phyloP scores from a whole-genome alignment of 352 stramenopile genomes.

The Phytophthora quininea region DNA sequence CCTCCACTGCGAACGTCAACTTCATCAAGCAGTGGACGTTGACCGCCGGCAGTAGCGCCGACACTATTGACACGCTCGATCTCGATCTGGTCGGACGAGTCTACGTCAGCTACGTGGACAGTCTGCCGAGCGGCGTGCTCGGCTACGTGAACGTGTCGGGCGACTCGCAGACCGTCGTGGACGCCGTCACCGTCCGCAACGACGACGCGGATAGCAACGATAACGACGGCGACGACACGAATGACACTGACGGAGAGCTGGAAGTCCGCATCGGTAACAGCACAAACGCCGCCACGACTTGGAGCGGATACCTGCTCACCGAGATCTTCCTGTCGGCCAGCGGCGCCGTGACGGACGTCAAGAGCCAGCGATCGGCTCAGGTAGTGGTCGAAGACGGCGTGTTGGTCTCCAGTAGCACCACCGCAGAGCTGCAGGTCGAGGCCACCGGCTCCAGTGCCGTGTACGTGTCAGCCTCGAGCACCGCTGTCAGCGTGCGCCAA shows the following conservation, averaged over 20 bases:
- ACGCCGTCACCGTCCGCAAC: conserved; percentile 19
- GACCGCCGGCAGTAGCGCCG: conserved; percentile 7
- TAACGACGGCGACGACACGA: conserved; percentile 7
- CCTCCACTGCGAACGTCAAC: conserved; percentile 23
- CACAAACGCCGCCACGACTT: conserved; percentile 9
- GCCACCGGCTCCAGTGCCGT: conserved; percentile 33
- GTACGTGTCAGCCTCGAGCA: conserved; percentile 27
- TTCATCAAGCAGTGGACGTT: conserved; percentile 44
- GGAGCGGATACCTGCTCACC: conserved; percentile 37
- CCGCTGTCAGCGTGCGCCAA: conserved; percentile 26
- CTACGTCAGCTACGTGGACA: conserved; percentile 35
- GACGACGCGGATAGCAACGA: conserved; percentile 8
- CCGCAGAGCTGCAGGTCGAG: conserved; percentile 33
- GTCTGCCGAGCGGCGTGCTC: conserved; percentile 28
- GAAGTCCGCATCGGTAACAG: conserved; percentile 30
- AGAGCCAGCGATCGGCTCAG: conserved; percentile 29
- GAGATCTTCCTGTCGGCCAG: conserved; percentile 35
- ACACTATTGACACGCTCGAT: conserved; percentile 34
- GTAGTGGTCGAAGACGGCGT: conserved; percentile 38
- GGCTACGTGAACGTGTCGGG: conserved; percentile 48
- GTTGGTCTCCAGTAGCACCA: conserved; percentile 30
- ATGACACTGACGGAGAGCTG: conserved; percentile 28
- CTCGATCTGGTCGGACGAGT: conserved; percentile 32
- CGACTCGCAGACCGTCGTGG: conserved; percentile 29
- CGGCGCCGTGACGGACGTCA: conserved; percentile 32